These are phyloP conservation scores for Nitzschia sp. DNA, from an alignment of 108 stramenopile species.

Conservation along the genomic window DNA sequence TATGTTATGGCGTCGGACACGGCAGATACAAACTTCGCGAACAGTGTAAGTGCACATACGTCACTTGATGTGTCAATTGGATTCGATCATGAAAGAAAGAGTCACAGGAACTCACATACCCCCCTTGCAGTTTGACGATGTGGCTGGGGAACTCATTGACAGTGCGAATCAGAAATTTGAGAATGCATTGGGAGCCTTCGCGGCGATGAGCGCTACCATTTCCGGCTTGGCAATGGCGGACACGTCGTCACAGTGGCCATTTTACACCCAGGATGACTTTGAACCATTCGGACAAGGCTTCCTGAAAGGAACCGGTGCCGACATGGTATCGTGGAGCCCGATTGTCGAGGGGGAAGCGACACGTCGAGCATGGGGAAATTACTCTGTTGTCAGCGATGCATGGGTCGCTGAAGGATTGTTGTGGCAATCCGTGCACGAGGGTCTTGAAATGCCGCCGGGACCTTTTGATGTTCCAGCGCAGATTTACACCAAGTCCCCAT, in stretches of 20 bases:
- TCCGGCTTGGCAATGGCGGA: neutral
- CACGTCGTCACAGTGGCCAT: neutral
- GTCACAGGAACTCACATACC: neutral
- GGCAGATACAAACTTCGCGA: too few relatives aligned
- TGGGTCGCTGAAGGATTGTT: neutral
- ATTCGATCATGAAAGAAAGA: too few relatives aligned
- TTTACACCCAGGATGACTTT: neutral
- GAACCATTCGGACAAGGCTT: constrained; percentile 1
- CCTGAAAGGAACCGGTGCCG: neutral
- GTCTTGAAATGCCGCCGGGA: neutral
- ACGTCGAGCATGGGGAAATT: constrained; percentile 5
- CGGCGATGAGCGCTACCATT: constrained; percentile 5
- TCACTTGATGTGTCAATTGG: neutral
- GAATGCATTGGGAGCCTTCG: neutral
- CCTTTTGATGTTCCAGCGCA: neutral
- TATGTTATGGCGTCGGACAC: too few relatives aligned
- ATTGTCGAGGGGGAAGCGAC: constrained; percentile 7
- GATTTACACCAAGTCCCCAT: neutral
- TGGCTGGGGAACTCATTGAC: neutral
- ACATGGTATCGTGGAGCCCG: constrained; percentile 7
- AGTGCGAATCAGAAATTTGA: neutral
- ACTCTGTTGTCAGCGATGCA: neutral
- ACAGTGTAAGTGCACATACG: too few relatives aligned
- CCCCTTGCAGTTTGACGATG: neutral
- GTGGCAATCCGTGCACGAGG: neutral